Percentiles rank a stretch among this genome's conserved stretches.
Evolutionary conservation across 2,329 filamentous ascomycete species (phyloP).

Genomic region (Penicillium decumbens): DNA sequence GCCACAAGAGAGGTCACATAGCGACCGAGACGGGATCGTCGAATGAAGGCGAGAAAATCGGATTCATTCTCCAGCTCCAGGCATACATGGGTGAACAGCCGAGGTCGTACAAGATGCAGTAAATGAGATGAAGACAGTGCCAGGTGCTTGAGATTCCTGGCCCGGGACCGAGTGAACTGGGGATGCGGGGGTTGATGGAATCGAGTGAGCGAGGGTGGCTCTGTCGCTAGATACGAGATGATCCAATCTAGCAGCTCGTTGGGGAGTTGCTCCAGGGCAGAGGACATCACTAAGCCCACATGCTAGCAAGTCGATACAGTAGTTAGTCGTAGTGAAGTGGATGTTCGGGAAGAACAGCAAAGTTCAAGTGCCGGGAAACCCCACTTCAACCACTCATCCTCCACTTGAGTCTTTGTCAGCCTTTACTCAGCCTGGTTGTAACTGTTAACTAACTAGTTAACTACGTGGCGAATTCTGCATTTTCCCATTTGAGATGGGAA

Average conservation of each 20-base stretch:
- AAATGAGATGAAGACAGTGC: constrained; percentile 54
- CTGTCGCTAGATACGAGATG: constrained; percentile 51
- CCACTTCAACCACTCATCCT: constrained; percentile 13
- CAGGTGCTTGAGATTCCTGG: constrained; percentile 51
- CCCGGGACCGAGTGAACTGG: constrained; percentile 38
- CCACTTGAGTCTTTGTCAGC: constrained; percentile 21
- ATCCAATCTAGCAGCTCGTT: constrained; percentile 59
- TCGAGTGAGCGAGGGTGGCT: constrained; percentile 47
- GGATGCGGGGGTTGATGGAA: constrained; percentile 50
- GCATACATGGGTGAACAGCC: constrained; percentile 55
- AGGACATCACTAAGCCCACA: constrained; percentile 26
- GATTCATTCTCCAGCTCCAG: constrained; percentile 35
- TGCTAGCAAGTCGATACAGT: constrained; percentile 2
- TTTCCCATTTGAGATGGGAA: background rate
- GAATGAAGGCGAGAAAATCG: constrained; percentile 40
- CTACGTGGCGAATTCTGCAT: background rate
- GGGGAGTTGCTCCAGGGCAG: constrained; percentile 44
- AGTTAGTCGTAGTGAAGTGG: background rate
- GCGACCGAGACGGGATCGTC: constrained; percentile 26
- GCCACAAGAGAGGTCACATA: constrained; percentile 49
- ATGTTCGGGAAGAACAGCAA: constrained; percentile 15
- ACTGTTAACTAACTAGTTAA: too few species aligned
- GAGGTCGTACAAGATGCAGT: constrained; percentile 49
- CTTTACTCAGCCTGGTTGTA: constrained; percentile 15
- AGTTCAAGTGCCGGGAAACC: constrained; percentile 21